Percentiles rank a stretch among this genome's conserved stretches.
phyloP scores from a whole-genome alignment of 345 rosid genomes.

The Camelina hispida region DNA sequence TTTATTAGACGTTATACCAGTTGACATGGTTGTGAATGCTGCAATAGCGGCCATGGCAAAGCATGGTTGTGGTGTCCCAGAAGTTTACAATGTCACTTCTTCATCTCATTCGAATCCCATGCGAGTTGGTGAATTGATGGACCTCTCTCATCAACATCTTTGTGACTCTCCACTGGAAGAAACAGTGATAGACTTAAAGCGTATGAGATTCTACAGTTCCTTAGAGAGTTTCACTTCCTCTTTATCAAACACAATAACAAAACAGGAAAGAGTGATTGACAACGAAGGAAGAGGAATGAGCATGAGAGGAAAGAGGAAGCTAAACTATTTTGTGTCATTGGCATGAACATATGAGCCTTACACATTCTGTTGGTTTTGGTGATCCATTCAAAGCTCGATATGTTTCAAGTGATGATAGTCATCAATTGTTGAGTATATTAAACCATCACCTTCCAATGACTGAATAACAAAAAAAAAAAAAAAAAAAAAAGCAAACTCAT shows the following conservation, averaged over 20 bases:
- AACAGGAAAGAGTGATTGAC: constrained; percentile 15
- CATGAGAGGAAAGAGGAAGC: constrained; percentile 9
- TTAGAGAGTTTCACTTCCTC: constrained; percentile 28
- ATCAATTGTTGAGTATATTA: too few relatives aligned
- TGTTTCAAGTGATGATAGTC: too few relatives aligned
- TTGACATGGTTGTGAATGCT: constrained; percentile 41
- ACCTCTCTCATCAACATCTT: too few relatives aligned
- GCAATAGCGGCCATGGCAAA: constrained; percentile 44
- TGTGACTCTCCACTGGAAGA: constrained; percentile 18
- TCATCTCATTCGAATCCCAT: constrained; percentile 31
- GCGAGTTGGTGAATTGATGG: neutral
- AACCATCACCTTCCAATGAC: too few relatives aligned
- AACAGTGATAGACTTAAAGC: neutral
- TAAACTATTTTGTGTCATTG: neutral
- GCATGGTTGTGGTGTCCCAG: constrained; percentile 16
- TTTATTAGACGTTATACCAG: constrained; percentile 41
- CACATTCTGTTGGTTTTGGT: constrained; percentile 2
- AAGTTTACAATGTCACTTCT: constrained; percentile 33
- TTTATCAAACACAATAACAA: constrained; percentile 5
- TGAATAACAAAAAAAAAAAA: too few relatives aligned
- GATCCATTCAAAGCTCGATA: too few relatives aligned
- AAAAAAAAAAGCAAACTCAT: too few relatives aligned
- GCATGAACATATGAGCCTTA: constrained; percentile 35
- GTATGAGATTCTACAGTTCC: constrained; percentile 10
- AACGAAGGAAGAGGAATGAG: constrained; percentile 25